phyloP scores from a whole-genome alignment of 345 rosid species.

The Erysimum cheiranthoides region DNA sequence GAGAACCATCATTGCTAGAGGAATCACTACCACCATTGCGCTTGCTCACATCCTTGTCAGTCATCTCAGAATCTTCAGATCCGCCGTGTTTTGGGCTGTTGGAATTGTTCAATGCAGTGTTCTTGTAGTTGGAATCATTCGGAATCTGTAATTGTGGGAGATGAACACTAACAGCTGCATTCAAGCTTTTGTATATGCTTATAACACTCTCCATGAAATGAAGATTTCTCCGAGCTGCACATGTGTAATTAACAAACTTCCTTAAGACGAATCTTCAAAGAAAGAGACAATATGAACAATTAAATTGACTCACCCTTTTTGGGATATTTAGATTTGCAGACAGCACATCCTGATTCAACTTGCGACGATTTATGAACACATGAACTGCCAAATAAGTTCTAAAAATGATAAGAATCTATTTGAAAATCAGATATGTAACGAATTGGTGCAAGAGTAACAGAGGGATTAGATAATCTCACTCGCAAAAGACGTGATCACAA shows the following conservation, averaged over 20 bases:
- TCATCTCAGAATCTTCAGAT: slow-evolving; percentile 40
- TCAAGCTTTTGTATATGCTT: slow-evolving; percentile 66
- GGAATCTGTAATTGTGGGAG: slow-evolving; percentile 39
- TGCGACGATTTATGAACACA: slow-evolving; percentile 53
- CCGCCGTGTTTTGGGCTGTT: slow-evolving; percentile 17
- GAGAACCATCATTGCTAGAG: slow-evolving; percentile 35
- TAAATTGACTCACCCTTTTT: slow-evolving; percentile 46
- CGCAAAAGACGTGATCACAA: slow-evolving; percentile 85
- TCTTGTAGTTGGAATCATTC: slow-evolving; percentile 40
- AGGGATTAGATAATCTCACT: slow-evolving; percentile 44
- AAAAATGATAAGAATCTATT: neutral
- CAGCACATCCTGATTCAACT: slow-evolving; percentile 55
- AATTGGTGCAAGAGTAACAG: neutral
- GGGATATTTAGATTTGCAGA: slow-evolving; percentile 54
- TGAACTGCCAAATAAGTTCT: slow-evolving; percentile 50
- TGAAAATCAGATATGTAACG: neutral
- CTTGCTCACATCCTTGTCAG: slow-evolving; percentile 33
- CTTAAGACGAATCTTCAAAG: neutral
- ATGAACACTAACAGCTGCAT: slow-evolving; percentile 55
- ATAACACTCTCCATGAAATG: slow-evolving; percentile 64
- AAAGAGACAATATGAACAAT: neutral
- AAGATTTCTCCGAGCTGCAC: slow-evolving; percentile 63
- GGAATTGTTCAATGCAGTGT: slow-evolving; percentile 18
- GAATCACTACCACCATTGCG: slow-evolving; percentile 29
- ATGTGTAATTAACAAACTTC: neutral